Conservation (phyloP, 768 basidiomycete genomes). For the Exsudoporus frostii region DNA sequence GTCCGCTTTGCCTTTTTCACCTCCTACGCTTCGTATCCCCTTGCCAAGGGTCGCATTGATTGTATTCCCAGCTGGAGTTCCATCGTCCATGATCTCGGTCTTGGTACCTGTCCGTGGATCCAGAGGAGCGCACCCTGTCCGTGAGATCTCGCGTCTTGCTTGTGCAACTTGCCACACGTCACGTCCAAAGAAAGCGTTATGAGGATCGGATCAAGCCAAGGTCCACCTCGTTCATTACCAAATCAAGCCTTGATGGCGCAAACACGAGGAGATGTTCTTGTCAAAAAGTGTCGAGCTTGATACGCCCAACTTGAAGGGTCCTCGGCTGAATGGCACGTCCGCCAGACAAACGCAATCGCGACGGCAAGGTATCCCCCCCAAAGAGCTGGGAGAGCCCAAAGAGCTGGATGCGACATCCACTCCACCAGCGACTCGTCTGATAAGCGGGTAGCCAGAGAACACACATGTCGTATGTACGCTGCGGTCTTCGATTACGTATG, state of each 20-base stretch:
- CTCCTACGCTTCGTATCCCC: neutral
- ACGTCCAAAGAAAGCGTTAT: conserved; percentile 1
- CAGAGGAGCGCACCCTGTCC: conserved; percentile 11
- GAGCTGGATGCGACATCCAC: neutral
- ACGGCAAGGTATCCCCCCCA: neutral
- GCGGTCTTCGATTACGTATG: conserved; percentile 22
- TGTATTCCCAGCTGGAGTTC: neutral
- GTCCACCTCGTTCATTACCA: neutral
- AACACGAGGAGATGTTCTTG: neutral
- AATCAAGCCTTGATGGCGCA: neutral
- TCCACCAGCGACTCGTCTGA: neutral
- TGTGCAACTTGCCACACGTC: neutral
- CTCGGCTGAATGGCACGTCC: neutral
- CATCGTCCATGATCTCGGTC: neutral
- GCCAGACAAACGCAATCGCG: neutral
- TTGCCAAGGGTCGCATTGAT: conserved; percentile 6
- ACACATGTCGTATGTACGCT: neutral
- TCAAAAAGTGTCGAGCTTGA: neutral
- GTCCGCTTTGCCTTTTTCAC: neutral
- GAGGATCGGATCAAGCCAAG: conserved; percentile 9
- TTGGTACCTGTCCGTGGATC: conserved; percentile 2
- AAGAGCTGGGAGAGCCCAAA: neutral
- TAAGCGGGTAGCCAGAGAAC: conserved; percentile 1
- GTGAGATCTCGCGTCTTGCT: neutral
- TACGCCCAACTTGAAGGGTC: neutral